Evolutionary conservation across 345 rosid species (phyloP), one percentile per base, ranked within the genome.

Genomic region (Syzygium aqueum): DNA sequence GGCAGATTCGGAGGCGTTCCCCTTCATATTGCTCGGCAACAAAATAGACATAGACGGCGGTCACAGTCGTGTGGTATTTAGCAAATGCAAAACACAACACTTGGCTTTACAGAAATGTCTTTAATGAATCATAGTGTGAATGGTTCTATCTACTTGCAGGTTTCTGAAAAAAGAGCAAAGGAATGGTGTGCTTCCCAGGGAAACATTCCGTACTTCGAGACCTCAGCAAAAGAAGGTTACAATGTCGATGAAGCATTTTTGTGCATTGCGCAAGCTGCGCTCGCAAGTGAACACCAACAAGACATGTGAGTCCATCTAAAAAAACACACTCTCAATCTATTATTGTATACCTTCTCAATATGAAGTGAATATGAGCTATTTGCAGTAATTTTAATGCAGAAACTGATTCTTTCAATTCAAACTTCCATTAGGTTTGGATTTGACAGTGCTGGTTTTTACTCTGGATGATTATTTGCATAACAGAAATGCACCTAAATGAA

Each of bases 1-100:
- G n/a, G 30, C 87, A 27, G 92, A 94, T 67, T 95, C 93, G 1
- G 93, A 90, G 51, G 11, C 92, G 6, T 95, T 94, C 86, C 98
- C 98, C 3, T 97, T 97, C 73, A 52, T 96, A 87, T 22, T 97
- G 89, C 89, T 96, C 1, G 98, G 99, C 51, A 96, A 96, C 92
- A 96, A 97, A 93, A 90, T 91, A 25, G 99, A 97, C 84, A 27
- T 91, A 15, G 94, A 94, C 85, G 98, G 98, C 28, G 99, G 98
- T 89, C 92, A 57, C 88, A 93, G 94, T 89, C 88, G 95, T 90
- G 93, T 82, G 95, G 96, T 94, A 93, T n/a, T 30, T 51, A 65
- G 51, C 86, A 91, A n/a, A 87, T 33, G 86, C 59, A 15, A 17
- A 27, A 9, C 21, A 11, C 1, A 59, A 14, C 7, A 23, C n/a